Base-by-base conservation (phyloP, 257 asterid genomes). In the Cordia subcordata region DNA sequence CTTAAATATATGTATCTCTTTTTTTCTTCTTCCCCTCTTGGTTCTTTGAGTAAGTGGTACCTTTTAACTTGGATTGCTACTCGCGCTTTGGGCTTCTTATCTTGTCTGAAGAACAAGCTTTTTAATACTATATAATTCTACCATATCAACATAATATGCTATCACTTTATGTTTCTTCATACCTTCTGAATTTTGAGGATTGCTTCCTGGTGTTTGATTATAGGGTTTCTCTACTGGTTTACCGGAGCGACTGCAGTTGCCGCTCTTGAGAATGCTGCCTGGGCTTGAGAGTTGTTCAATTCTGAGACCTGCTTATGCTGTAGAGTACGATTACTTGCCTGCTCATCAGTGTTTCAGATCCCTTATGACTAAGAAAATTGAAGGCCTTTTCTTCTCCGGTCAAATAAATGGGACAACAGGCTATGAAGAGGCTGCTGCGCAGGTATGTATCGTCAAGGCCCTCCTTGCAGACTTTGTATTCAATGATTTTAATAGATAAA, bases 391-490 rank as follows among this genome's bases (percentile, higher is more conserved):
- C 74, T 92, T 92, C 83, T 88, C 99, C 0, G 99, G 99, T 72
- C 99, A 92, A 76, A 92, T 92, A 73, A 92, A 92, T 69, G 99
- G 96, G 63, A 92, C 99, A 60, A 92, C 99, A 42, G 99, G 99
- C 52, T 92, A 92, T 61, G 99, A 92, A 77, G 99, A 92, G 80
- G 99, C 99, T 60, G 99, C 99, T 69, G 93, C 99, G 33, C 99
- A 92, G 99, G 99, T 92, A 61, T 66, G 70, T 45, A 61, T 60
- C 23, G 39, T 5, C 4, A 12, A 3, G 3, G 59, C 23, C 49
- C 13, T 61, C n/a, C n/a, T n/a, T n/a, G n/a, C n/a, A n/a, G 52
- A 23, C 56, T 62, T 20, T 35, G 0, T 14, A 22, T 42, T 23
- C 35, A 35, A 20, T 20, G 57, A 11, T 57, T 56, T 62, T 27